Evolutionary conservation across 768 basidiomycete genomes (phyloP).

Genomic region (Rhizopogon rudus): DNA sequence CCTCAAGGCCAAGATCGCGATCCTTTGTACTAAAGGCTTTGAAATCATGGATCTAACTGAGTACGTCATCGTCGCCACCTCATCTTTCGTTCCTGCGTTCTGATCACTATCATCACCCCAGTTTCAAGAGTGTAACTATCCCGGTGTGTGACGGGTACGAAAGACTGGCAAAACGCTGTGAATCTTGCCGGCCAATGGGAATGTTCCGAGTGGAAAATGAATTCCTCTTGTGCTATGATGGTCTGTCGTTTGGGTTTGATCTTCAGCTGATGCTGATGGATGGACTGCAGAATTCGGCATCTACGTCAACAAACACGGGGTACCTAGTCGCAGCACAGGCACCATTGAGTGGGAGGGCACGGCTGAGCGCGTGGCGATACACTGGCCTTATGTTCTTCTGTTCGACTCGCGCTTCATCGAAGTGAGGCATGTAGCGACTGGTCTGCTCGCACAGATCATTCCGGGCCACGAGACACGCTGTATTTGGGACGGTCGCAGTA

Average conservation of each 20-base stretch:
- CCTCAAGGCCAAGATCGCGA: slow-evolving; percentile 89
- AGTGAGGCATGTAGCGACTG: slow-evolving; percentile 77
- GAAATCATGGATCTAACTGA: slow-evolving; percentile 96
- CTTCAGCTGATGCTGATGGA: neutral
- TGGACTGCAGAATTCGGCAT: slow-evolving; percentile 72
- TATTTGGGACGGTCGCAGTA: slow-evolving; percentile 82
- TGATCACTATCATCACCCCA: slow-evolving; percentile 18
- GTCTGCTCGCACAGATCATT: slow-evolving; percentile 78
- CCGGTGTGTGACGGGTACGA: slow-evolving; percentile 74
- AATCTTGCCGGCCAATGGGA: slow-evolving; percentile 76
- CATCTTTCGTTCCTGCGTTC: neutral
- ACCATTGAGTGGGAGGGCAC: slow-evolving; percentile 95
- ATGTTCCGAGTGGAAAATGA: slow-evolving; percentile 91
- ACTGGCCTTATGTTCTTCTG: slow-evolving; percentile 82
- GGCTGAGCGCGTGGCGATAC: slow-evolving; percentile 84
- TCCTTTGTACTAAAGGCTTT: slow-evolving; percentile 91
- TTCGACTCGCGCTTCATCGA: slow-evolving; percentile 91
- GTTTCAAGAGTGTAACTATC: slow-evolving; percentile 86
- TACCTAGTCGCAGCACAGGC: slow-evolving; percentile 62
- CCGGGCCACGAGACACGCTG: slow-evolving; percentile 78
- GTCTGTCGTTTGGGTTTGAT: slow-evolving; percentile 34
- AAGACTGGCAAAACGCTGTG: slow-evolving; percentile 73
- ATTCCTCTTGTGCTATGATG: slow-evolving; percentile 86
- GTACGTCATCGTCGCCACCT: slow-evolving; percentile 38
- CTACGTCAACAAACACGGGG: slow-evolving; percentile 90